Conservation (phyloP, 2,329 filamentous ascomycete genomes). For the Scytalidium sp. region DNA sequence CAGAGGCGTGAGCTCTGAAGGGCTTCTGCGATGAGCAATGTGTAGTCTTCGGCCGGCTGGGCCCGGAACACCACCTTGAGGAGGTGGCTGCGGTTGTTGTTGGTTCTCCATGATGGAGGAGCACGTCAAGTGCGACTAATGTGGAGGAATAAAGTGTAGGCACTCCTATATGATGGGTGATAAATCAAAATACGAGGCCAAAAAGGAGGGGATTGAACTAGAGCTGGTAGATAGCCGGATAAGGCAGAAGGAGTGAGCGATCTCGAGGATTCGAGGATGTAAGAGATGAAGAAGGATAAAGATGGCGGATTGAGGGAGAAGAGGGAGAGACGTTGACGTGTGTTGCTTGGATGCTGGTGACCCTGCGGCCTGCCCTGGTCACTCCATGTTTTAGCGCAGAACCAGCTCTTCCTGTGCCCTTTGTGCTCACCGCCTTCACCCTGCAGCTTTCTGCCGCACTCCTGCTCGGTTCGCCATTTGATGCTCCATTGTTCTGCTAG, state of each 20-base stretch:
- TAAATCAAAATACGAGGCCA: slow-evolving; percentile 21
- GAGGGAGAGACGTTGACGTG: slow-evolving; percentile 20
- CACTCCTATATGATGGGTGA: slow-evolving; percentile 23
- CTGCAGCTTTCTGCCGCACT: background rate
- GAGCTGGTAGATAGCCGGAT: slow-evolving; percentile 15
- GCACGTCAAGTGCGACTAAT: slow-evolving; percentile 45
- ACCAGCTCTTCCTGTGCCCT: background rate
- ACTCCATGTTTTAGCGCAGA: background rate
- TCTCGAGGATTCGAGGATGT: slow-evolving; percentile 32
- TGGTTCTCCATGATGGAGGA: slow-evolving; percentile 39
- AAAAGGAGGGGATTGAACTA: slow-evolving; percentile 24
- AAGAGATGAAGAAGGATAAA: slow-evolving; percentile 40
- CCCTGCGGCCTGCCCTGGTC: background rate
- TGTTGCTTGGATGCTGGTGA: slow-evolving; percentile 2
- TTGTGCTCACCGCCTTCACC: background rate
- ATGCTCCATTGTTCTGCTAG: background rate
- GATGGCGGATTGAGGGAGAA: slow-evolving; percentile 28
- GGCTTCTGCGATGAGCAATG: slow-evolving; percentile 95
- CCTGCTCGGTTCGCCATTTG: background rate
- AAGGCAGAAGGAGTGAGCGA: slow-evolving; percentile 23
- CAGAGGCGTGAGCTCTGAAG: slow-evolving; percentile 92
- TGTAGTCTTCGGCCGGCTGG: slow-evolving; percentile 87
- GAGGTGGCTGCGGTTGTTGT: slow-evolving; percentile 37
- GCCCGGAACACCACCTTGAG: slow-evolving; percentile 60
- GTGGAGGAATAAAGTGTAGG: slow-evolving; percentile 15